These are phyloP conservation scores for Fimicolochytrium jonesii DNA, from an alignment of 192 early-diverging fungal species.

Conservation along the genomic window DNA sequence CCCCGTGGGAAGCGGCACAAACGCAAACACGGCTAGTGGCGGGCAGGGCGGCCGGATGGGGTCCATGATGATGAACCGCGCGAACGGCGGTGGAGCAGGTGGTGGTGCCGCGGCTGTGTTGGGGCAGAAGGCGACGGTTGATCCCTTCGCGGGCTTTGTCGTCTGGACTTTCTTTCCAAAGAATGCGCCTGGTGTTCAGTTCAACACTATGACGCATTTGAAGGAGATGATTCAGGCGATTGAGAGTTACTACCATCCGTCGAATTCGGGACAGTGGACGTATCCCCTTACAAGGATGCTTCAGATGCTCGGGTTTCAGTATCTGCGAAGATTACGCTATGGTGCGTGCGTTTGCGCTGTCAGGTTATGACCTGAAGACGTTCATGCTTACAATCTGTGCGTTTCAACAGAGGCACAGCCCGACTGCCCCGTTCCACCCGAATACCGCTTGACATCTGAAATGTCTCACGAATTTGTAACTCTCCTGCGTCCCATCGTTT, in stretches of 20 bases:
- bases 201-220: slow-evolving; percentile 56
- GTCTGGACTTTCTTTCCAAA: slow-evolving; percentile 70
- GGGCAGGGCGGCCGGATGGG: neutral
- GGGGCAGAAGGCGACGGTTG: slow-evolving; percentile 38
- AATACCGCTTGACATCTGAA: slow-evolving; percentile 53
- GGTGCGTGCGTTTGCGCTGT: slow-evolving; percentile 30
- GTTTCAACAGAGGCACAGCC: slow-evolving; percentile 46
- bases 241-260: slow-evolving; percentile 88
- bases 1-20: slow-evolving; percentile 39
- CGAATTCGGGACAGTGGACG: slow-evolving; percentile 88
- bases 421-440: slow-evolving; percentile 60
- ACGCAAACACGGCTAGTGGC: neutral
- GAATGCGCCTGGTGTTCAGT: neutral
- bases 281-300: slow-evolving; percentile 66
- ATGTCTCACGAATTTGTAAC: slow-evolving; percentile 59
- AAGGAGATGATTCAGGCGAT: slow-evolving; percentile 74
- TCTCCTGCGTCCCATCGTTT: slow-evolving; percentile 55
- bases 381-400: too few relatives aligned
- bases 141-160: slow-evolving; percentile 71
- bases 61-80: too few relatives aligned
- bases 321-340: slow-evolving; percentile 52
- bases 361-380: too few relatives aligned
- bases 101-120: neutral
- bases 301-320: slow-evolving; percentile 60
- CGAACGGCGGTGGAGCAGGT: slow-evolving; percentile 10